phyloP scores from a whole-genome alignment of 345 rosid genomes.

The Gossypium stocksii region DNA sequence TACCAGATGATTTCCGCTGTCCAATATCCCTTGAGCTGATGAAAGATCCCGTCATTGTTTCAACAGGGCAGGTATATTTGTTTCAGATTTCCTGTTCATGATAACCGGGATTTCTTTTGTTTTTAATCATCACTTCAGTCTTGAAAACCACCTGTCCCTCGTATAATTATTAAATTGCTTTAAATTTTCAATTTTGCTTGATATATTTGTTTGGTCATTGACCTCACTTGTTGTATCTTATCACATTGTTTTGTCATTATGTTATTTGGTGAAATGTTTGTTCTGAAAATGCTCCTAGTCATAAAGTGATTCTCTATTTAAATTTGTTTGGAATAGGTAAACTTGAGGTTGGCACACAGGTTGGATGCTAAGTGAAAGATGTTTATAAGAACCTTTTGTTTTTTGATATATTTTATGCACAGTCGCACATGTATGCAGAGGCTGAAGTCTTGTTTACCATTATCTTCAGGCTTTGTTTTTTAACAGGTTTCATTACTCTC shows the following conservation, averaged over 20 bases:
- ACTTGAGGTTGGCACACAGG: neutral
- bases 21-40: constrained; percentile 93
- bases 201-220: neutral
- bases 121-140: constrained; percentile 7
- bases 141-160: neutral
- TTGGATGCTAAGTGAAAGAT: neutral
- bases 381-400: neutral
- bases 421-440: neutral
- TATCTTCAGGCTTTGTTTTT: neutral
- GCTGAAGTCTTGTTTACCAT: constrained; percentile 1
- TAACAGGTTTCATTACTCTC: constrained; percentile 16
- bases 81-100: constrained; percentile 14
- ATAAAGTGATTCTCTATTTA: neutral
- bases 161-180: neutral
- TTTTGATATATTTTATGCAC: neutral
- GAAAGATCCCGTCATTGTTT: constrained; percentile 96
- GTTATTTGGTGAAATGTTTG: neutral
- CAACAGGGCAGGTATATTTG: constrained; percentile 81
- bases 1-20: constrained; percentile 96
- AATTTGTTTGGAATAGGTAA: neutral
- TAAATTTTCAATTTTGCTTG: neutral
- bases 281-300: neutral
- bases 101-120: neutral
- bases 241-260: neutral
- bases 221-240: constrained; percentile 4